Evolutionary conservation across 805 yeast genomes (phyloP).

Genomic region (Monosporozyma aquatica): DNA sequence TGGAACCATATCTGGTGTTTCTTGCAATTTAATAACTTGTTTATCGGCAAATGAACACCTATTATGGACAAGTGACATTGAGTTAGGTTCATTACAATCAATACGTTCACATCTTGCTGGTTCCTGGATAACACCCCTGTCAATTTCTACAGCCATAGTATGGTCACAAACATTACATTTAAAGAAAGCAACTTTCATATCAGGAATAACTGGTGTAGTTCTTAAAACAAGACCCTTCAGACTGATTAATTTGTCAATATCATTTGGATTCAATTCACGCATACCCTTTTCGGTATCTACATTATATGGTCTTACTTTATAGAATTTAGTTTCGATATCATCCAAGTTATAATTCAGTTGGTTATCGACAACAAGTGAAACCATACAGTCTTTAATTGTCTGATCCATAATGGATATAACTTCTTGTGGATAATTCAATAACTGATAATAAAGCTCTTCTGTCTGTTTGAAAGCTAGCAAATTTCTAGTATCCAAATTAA

Average conservation of each 20-base stretch:
- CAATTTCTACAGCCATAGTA: slow-evolving; percentile 83
- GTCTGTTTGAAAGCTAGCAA: slow-evolving; percentile 68
- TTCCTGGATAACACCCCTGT: slow-evolving; percentile 88
- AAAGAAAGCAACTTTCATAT: slow-evolving; percentile 95
- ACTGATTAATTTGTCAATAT: slow-evolving; percentile 85
- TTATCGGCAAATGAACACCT: slow-evolving; percentile 90
- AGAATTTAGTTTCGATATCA: slow-evolving; percentile 71
- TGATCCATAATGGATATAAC: slow-evolving; percentile 97
- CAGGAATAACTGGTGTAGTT: slow-evolving; percentile 87
- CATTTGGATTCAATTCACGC: slow-evolving; percentile 89
- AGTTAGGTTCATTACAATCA: slow-evolving; percentile 69
- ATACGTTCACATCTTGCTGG: slow-evolving; percentile 90
- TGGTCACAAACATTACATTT: slow-evolving; percentile 93
- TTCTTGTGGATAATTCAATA: slow-evolving; percentile 91
- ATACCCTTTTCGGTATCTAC: slow-evolving; percentile 67
- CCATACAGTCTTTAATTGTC: slow-evolving; percentile 81
- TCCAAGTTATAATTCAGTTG: slow-evolving; percentile 41
- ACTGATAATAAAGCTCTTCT: slow-evolving; percentile 70
- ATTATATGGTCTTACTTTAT: slow-evolving; percentile 84
- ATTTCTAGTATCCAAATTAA: slow-evolving; percentile 78
- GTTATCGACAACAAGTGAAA: slow-evolving; percentile 55
- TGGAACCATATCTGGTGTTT: slow-evolving; percentile 92
- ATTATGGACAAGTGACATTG: slow-evolving; percentile 87
- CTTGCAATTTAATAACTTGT: slow-evolving; percentile 89
- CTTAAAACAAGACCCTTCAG: slow-evolving; percentile 87